Base-by-base conservation (phyloP, 2,329 filamentous ascomycete genomes). In the Verticillium klebahnii region DNA sequence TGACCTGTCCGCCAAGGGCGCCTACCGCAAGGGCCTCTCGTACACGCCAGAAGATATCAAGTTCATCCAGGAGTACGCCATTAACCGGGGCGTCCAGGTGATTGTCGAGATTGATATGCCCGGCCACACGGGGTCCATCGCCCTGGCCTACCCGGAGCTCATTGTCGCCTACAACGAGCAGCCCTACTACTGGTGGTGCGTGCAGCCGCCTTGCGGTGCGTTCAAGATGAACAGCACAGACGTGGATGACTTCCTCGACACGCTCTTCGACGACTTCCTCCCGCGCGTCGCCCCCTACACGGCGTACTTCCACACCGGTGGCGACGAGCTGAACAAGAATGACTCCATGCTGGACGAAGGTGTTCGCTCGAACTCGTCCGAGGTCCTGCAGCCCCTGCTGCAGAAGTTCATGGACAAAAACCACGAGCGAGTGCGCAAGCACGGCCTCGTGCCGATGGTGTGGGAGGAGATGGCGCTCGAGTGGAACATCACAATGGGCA, bases 381-480 rank as follows among this genome's bases (percentile, higher is more conserved):
- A 78, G 1, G 82, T 94, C 15, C 78, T 96, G 40, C 82, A 85
- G 70, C 91, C 92, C 2, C 81, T 95, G 25, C 82, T 97, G 72
- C 91, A 96, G 72, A 85, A 82, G 62, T 92, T 96, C 71, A 79
- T 96, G 65, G 84, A 91, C 72, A 82, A 83, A 66, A 87, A 88
- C 68, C 90, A 93, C 73, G 80, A 75, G 34, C 85, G 87, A 56
- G 80, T 95, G 50, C 79, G 85, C 56, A 76, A 82, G 54, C 80
- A 83, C 6, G 89, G 89, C 5, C 76, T 96, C 59, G 84, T 82
- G 5, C 91, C 92, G 0, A 78, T 96, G 25, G 90, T 93, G 1
- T 96, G 93, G 93, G 92, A 97, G 73, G 93, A 96, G 74, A 92
- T 95, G 82, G 79, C 92, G 1, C 78, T 90, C 11, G 81, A 87